These are phyloP conservation scores for Plasmodium coatneyi DNA, from an alignment of 169 alveolate species.

Conservation along the genomic window DNA sequence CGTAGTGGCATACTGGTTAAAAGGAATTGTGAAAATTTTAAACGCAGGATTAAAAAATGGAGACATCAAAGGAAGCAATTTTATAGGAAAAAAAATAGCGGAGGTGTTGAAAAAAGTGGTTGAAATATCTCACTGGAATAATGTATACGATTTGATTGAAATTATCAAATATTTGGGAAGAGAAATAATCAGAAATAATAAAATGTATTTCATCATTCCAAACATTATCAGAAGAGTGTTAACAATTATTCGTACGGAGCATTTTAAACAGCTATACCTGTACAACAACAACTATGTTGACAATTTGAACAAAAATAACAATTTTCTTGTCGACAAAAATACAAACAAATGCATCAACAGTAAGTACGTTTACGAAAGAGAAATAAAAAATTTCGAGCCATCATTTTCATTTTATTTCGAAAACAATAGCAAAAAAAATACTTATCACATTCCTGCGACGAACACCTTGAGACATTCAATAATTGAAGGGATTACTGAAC, in stretches of 20 bases:
- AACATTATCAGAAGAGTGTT: slow-evolving; percentile 68
- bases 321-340: slow-evolving; percentile 5
- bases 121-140: slow-evolving; percentile 62
- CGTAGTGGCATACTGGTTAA: slow-evolving; percentile 61
- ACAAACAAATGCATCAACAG: slow-evolving; percentile 22
- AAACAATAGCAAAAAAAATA: slow-evolving; percentile 21
- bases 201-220: slow-evolving; percentile 51
- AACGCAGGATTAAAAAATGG: slow-evolving; percentile 58
- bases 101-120: slow-evolving; percentile 65
- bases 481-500: slow-evolving; percentile 61
- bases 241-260: slow-evolving; percentile 59
- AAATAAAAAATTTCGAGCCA: slow-evolving; percentile 47
- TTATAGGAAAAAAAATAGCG: slow-evolving; percentile 58
- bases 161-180: slow-evolving; percentile 71
- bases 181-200: slow-evolving; percentile 68
- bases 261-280: slow-evolving; percentile 63
- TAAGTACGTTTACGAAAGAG: slow-evolving; percentile 43
- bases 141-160: slow-evolving; percentile 66
- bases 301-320: slow-evolving; percentile 44
- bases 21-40: slow-evolving; percentile 59
- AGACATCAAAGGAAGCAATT: slow-evolving; percentile 60
- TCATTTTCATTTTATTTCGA: slow-evolving; percentile 63
- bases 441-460: slow-evolving; percentile 69
- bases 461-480: slow-evolving; percentile 69
- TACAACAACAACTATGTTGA: slow-evolving; percentile 69